Evolutionary conservation across 192 early-diverging fungal genomes (phyloP), one percentile per base, ranked within the genome.

Genomic region (Funneliformis mosseae): DNA sequence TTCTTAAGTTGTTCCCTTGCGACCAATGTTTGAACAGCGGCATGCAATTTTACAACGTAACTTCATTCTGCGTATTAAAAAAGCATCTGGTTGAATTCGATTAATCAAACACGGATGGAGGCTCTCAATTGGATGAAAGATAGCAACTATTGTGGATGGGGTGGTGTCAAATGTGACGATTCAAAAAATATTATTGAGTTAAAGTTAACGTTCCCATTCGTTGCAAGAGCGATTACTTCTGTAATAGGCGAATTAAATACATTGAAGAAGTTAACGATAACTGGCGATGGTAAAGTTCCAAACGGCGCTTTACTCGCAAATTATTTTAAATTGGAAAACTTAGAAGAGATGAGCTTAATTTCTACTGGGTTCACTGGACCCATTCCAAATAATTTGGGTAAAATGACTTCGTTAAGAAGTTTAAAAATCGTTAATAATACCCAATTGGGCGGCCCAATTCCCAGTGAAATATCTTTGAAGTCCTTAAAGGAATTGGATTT

Each of bases 111-210:
- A 12, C 3, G 0, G 16, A 7, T 79, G 9, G 77, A 79, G 8
- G n/a, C 10, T 0, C 2, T 38, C 5, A 23, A 27, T 9, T 79
- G 77, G 77, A 33, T 79, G 66, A 9, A 5, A 16, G 41, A 79
- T 67, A 45, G 5, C 8, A 1, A 69, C n/a, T 79, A 33, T 68
- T 79, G 77, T 79, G 6, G 1, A 69, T 79, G 77, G 77, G 0
- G 28, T 69, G 66, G 66, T 10, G 46, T 79, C 10, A 79, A 60
- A 46, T 79, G 77, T 69, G 77, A 79, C 14, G 6, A n/a, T 27
- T 27, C 27, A 25, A 38, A 66, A 8, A 79, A 55, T 28, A 59
- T 79, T 0, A 42, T 68, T 4, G 63, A 23, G 48, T 69, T 79
- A 77, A 10, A 21, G 2, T 33, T 79, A 10, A 1, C 9, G 8